These are phyloP conservation scores for Gaeumannomyces sp. DNA, from an alignment of 2,329 filamentous ascomycete genomes.

Conservation along the genomic window DNA sequence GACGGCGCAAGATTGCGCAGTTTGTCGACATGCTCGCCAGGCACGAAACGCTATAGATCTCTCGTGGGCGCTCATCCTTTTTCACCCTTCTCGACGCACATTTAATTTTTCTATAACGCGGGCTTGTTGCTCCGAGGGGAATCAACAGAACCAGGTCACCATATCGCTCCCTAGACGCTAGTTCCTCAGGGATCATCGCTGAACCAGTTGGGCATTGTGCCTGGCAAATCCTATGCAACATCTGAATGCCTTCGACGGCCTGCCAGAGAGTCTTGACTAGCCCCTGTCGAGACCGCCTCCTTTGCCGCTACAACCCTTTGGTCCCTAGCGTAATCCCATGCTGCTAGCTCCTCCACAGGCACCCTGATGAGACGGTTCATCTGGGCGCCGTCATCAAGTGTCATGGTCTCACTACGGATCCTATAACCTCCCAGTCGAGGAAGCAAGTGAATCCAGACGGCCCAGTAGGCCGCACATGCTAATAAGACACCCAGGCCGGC, in stretches of 20 bases:
- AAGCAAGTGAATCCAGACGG: constrained; percentile 38
- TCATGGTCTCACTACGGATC: constrained; percentile 41
- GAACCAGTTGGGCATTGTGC: too few species aligned
- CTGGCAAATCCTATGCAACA: too few species aligned
- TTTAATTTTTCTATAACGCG: too few species aligned
- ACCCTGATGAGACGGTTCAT: constrained; percentile 43
- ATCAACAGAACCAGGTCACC: too few species aligned
- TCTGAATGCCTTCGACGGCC: too few species aligned
- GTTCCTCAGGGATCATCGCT: too few species aligned
- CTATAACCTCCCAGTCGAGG: constrained; percentile 37
- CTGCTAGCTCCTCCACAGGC: constrained; percentile 31
- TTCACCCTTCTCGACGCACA: neutral
- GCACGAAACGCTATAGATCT: constrained; percentile 19
- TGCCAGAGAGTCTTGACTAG: neutral
- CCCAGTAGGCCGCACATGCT: constrained; percentile 42
- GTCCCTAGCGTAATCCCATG: constrained; percentile 31
- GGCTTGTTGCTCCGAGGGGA: too few species aligned
- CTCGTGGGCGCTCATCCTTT: neutral
- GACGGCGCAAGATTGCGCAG: constrained; percentile 31
- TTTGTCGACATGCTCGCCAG: constrained; percentile 33
- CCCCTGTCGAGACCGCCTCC: neutral
- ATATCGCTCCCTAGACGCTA: too few species aligned
- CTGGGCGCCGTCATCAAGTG: constrained; percentile 34
- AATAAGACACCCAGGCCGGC: constrained; percentile 54
- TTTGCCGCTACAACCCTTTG: neutral